Conservation (phyloP, 1,284 basidiomycete species). For the Tetrapyrgos nigripes region DNA sequence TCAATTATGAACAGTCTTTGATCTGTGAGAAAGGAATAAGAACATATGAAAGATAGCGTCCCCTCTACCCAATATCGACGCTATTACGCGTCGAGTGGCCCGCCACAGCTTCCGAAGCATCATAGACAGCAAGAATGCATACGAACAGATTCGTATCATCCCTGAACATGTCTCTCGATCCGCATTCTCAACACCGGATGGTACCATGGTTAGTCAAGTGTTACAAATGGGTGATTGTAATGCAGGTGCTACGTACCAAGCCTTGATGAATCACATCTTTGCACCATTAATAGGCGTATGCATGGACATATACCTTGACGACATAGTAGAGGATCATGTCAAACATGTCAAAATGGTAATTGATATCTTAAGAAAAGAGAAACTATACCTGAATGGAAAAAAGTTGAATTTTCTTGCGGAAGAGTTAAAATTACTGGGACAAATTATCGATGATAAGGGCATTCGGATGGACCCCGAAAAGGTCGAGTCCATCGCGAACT, state of each 20-base stretch:
- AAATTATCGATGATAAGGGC: conserved; percentile 25
- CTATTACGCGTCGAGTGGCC: conserved; percentile 37
- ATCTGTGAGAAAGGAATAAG: conserved; percentile 27
- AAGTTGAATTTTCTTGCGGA: conserved; percentile 27
- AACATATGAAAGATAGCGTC: conserved; percentile 26
- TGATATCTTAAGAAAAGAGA: conserved; percentile 14
- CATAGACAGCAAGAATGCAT: conserved; percentile 18
- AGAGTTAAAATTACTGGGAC: conserved; percentile 20
- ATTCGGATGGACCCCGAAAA: conserved; percentile 32
- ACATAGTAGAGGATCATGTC: conserved; percentile 35
- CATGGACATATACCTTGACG: conserved; percentile 29
- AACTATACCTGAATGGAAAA: conserved; percentile 5
- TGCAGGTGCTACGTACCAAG: conserved; percentile 23
- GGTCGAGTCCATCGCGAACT: conserved; percentile 23
- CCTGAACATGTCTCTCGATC: conserved; percentile 30
- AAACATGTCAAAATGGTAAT: conserved; percentile 22
- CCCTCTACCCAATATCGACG: conserved; percentile 15
- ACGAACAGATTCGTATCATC: conserved; percentile 36
- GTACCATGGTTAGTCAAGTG: conserved; percentile 35
- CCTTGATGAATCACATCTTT: conserved; percentile 19
- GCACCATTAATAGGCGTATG: conserved; percentile 9
- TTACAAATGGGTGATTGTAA: conserved; percentile 40
- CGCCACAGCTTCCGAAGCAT: conserved; percentile 29
- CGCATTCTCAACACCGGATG: conserved; percentile 29
- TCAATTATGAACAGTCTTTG: conserved; percentile 24